Base-by-base conservation (phyloP, 75 land plant species). In the Pinus taeda region DNA sequence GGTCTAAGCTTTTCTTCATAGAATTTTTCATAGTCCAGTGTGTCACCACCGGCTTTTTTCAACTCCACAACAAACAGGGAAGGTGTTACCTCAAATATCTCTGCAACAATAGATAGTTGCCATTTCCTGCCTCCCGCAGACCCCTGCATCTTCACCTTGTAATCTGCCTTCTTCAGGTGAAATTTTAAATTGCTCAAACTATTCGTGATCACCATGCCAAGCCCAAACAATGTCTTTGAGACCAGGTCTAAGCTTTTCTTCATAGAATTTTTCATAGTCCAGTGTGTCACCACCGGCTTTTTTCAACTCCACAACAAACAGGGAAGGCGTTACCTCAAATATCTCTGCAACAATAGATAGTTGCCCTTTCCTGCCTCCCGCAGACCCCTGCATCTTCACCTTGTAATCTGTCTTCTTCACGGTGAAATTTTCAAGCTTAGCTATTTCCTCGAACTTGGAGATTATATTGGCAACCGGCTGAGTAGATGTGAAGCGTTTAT, bases 71-170 rank as follows among this genome's bases (percentile, higher is more conserved):
- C 37, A 73, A 84, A 85, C 45, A 89, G 78, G 30, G 57, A 17
- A n/a, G 91, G 89, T 5, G 89, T 78, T n/a, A 90, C 87, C 30
- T 90, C 87, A 85, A 87, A 90, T 20, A 90, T 85, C 84, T 90
- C 89, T 39, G 91, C 85, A 70, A 77, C 84, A 22, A 90, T 79
- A 11, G 82, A 64, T 72, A 90, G 60, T 13, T 69, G 59, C 26
- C 90, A 88, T 77, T 90, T 90, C 55, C 90, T 78, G 14, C 90
- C 88, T 45, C 77, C 82, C 39, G 79, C 76, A 14, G 62, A 17
- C 9, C 86, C 88, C 76, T 86, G 83, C 73, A 90, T 76, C 66
- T 76, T 90, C 80, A 90, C 6, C 75, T 30, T 74, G 24, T 83
- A 78, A 57, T 89, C 87, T 56, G 80, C 81, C 65, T 84, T 88